Conservation (phyloP, 228 moss, liverwort and hornwort genomes). For the Sphagnum fallax region DNA sequence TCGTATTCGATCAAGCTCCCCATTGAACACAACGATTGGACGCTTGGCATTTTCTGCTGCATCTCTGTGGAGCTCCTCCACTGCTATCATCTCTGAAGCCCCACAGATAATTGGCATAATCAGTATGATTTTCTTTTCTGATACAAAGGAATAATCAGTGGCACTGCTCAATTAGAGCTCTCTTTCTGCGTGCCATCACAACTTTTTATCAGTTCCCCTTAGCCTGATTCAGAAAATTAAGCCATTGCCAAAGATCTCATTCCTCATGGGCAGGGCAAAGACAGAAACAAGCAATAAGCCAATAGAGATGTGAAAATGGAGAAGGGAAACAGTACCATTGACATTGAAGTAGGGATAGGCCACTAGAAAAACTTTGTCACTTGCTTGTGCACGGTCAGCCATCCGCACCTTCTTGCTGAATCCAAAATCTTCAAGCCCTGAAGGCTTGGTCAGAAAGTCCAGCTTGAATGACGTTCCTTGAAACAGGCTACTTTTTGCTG, state of each 20-base stretch:
- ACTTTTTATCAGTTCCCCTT: too few species aligned
- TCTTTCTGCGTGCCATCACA: too few species aligned
- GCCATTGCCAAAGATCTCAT: too few species aligned
- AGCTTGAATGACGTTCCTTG: constrained; percentile 74
- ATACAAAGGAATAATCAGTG: not conserved
- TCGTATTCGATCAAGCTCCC: constrained; percentile 94
- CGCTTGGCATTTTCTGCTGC: constrained; percentile 50
- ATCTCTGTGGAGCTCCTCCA: constrained; percentile 81
- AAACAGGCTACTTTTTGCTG: constrained; percentile 60
- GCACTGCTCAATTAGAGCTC: too few species aligned
- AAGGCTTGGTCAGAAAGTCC: constrained; percentile 88
- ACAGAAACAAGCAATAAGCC: too few species aligned
- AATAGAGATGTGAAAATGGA: not conserved
- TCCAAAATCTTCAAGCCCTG: constrained; percentile 91
- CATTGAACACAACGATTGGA: constrained; percentile 92
- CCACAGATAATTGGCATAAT: not conserved
- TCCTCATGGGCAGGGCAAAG: too few species aligned
- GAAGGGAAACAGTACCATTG: constrained; percentile 46
- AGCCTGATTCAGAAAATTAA: too few species aligned
- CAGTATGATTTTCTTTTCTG: not conserved
- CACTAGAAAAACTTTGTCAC: constrained; percentile 76
- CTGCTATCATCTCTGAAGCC: constrained; percentile 85
- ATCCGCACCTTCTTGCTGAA: constrained; percentile 89
- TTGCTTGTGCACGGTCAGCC: constrained; percentile 56
- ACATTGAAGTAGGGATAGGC: constrained; percentile 99